Evolutionary conservation across 257 asterid genomes (phyloP).

Genomic region (Solanum chmielewskii): DNA sequence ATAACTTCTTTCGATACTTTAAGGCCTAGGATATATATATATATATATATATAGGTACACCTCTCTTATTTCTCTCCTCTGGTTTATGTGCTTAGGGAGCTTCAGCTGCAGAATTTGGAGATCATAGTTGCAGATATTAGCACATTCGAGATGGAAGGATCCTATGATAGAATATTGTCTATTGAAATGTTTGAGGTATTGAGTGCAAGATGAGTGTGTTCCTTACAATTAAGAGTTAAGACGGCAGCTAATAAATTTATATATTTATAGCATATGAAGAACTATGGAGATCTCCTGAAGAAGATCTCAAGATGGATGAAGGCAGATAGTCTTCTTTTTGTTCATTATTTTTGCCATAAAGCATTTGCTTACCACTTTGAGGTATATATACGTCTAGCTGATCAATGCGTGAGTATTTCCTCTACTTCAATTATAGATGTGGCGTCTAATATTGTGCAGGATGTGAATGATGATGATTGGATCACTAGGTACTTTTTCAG

Average conservation of each 20-base stretch:
- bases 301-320: conserved; percentile 90
- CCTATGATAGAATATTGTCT: conserved; percentile 79
- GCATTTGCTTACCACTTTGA: conserved; percentile 86
- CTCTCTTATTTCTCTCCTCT: background rate
- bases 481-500: conserved; percentile 86
- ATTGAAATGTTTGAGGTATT: conserved; percentile 90
- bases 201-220: background rate
- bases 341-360: conserved; percentile 85
- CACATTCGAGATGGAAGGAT: conserved; percentile 69
- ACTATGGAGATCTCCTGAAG: conserved; percentile 66
- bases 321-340: conserved; percentile 57
- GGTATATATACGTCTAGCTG: conserved; percentile 22
- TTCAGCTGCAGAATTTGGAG: conserved; percentile 57
- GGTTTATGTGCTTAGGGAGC: conserved; percentile 22
- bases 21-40: too few relatives aligned
- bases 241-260: background rate
- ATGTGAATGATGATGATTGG: conserved; percentile 81
- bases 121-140: conserved; percentile 75
- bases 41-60: too few relatives aligned
- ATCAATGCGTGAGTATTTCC: background rate
- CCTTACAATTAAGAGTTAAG: background rate
- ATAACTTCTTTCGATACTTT: background rate
- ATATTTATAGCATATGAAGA: conserved; percentile 73
- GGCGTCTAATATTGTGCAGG: conserved; percentile 22
- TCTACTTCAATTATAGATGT: background rate